Base-by-base conservation (phyloP, 2,329 filamentous ascomycete genomes). In the Pseudocercospora musae region DNA sequence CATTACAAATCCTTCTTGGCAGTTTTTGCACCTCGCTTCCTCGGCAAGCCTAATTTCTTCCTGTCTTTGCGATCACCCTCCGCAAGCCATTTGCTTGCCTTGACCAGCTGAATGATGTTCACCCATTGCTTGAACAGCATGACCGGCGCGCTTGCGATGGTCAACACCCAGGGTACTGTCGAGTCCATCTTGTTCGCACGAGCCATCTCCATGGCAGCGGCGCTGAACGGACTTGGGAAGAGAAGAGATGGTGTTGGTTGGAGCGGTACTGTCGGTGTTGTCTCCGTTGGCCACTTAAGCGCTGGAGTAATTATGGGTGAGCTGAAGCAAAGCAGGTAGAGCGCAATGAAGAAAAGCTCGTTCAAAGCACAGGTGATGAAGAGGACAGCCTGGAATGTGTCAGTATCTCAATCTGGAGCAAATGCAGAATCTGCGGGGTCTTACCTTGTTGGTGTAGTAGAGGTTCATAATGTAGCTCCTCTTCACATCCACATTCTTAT, bases 271-370 rank as follows among this genome's bases (percentile, higher is more conserved):
- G 64, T 65, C 44, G 87, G 81, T 11, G 85, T 81, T 18, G 68
- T 68, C 71, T 86, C 81, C 80, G 78, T 60, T 89, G 87, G 57
- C 53, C 53, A 63, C 29, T 62, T 62, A 23, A 98, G 89, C 62
- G 91, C 91, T 1, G 95, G 94, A 1, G 92, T 95, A 59, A 98
- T 86, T 40, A 88, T 85, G 1, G 94, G 94, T 61, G 91, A 96
- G 62, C 91, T 96, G 83, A 99, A 99, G 72, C 93, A 97, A 63
- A 99, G 89, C 58, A 99, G 89, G 81, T 99, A 99, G 65, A 99
- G 87, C 29, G 92, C 93, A 75, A 99, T 97, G 84, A 99, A 99
- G 84, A 97, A 99, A 68, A 93, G 80, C 79, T 99, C 95, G 78
- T 99, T 99, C 69, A 96, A 80, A 62, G 87, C 84, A 82, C 95